These are phyloP conservation scores for Pseudofabraea citricarpa DNA, from an alignment of 2,329 filamentous ascomycete species.

Conservation along the genomic window DNA sequence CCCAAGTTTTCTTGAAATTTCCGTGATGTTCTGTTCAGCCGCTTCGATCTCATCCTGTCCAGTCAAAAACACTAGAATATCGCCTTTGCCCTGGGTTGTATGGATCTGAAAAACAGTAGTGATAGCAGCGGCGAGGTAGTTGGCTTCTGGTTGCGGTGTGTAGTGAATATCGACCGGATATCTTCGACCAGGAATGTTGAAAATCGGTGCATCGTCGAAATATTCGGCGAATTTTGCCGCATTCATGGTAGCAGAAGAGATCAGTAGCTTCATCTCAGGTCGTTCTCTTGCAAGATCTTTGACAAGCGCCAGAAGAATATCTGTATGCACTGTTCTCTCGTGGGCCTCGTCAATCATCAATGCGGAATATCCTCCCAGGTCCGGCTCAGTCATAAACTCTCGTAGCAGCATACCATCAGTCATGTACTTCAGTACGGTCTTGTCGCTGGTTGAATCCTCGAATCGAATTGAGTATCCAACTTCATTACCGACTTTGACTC, in stretches of 20 bases:
- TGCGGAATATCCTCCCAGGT: constrained; percentile 75
- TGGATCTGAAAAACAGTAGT: constrained; percentile 96
- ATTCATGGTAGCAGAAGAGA: constrained; percentile 92
- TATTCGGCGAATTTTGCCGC: constrained; percentile 88
- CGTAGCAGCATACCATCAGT: constrained; percentile 93
- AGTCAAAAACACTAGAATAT: constrained; percentile 91
- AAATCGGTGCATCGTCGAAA: constrained; percentile 89
- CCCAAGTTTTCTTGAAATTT: constrained; percentile 83
- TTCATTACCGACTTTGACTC: constrained; percentile 82
- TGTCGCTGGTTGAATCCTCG: constrained; percentile 85
- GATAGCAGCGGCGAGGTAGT: constrained; percentile 86
- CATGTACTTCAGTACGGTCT: constrained; percentile 92
- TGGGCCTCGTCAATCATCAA: constrained; percentile 98
- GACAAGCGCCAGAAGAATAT: constrained; percentile 81
- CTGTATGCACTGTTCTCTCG: constrained; percentile 86
- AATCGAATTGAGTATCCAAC: constrained; percentile 95
- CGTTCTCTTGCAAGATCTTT: constrained; percentile 83
- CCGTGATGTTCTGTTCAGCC: constrained; percentile 75
- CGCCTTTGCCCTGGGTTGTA: constrained; percentile 75
- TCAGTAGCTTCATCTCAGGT: constrained; percentile 83
- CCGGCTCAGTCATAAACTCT: constrained; percentile 85
- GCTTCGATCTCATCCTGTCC: constrained; percentile 95
- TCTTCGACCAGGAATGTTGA: constrained; percentile 85
- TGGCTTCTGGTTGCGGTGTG: constrained; percentile 84
- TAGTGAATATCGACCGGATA: constrained; percentile 93